Conservation (phyloP, 345 rosid genomes). For the Salix purpurea region DNA sequence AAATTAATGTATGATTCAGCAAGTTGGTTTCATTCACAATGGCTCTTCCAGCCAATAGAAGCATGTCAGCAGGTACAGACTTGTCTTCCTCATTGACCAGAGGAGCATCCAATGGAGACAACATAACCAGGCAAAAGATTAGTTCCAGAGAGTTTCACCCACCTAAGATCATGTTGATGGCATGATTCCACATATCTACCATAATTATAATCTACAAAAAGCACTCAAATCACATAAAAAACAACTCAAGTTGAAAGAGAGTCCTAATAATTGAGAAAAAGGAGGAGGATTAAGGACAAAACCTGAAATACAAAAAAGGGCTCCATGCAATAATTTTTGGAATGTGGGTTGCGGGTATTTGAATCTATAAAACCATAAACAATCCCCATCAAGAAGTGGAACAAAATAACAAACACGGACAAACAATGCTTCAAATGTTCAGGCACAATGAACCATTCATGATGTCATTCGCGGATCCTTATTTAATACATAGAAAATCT, state of each 20-base stretch:
- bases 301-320: slow-evolving; percentile 98
- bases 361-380: slow-evolving; percentile 53
- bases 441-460: background rate
- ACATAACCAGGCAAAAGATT: slow-evolving; percentile 93
- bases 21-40: slow-evolving; percentile 81
- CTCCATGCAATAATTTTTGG: slow-evolving; percentile 93
- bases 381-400: background rate
- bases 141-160: slow-evolving; percentile 83
- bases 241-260: background rate
- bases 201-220: background rate
- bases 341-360: slow-evolving; percentile 98
- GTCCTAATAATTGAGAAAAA: background rate
- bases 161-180: slow-evolving; percentile 45
- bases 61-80: slow-evolving; percentile 97
- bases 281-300: background rate
- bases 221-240: background rate
- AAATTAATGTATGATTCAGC: no score
- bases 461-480: no score
- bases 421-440: background rate
- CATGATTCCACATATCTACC: slow-evolving; percentile 14
- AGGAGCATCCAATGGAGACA: slow-evolving; percentile 89
- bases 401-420: background rate
- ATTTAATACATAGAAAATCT: no score
- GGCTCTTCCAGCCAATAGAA: slow-evolving; percentile 91
- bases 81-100: slow-evolving; percentile 86